A percentile compares a stretch with the other conserved stretches of the same genome.
Conservation (phyloP, 2,329 filamentous ascomycete genomes). For the Diaporthe citrichinensis region DNA sequence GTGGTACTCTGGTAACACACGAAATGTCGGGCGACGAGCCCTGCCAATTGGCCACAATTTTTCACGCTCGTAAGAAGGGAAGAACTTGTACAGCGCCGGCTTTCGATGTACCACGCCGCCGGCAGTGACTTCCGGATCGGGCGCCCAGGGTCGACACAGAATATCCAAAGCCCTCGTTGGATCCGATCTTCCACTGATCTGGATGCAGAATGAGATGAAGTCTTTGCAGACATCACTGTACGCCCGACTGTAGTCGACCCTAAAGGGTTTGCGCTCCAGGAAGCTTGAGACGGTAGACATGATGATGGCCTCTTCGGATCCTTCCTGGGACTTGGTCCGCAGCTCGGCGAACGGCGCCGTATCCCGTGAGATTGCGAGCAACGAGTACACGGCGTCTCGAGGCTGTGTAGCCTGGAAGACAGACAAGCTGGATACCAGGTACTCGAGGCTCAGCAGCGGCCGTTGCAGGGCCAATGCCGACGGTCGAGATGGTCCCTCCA, state of each 20-base stretch:
- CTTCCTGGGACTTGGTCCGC: background rate
- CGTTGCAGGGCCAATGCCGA: constrained; percentile 1
- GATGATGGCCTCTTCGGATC: constrained; percentile 20
- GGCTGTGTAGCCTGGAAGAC: constrained; percentile 50
- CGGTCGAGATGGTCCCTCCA: background rate
- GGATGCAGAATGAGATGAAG: constrained; percentile 53
- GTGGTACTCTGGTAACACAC: background rate
- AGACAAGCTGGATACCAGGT: constrained; percentile 51
- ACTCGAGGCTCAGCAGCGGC: constrained; percentile 51
- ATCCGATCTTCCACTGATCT: constrained; percentile 41
- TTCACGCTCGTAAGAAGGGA: background rate
- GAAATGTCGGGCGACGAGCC: background rate
- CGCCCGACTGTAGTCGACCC: constrained; percentile 51
- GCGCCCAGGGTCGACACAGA: constrained; percentile 56
- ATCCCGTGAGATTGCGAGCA: constrained; percentile 54
- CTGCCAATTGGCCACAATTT: background rate
- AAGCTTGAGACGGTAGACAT: constrained; percentile 42
- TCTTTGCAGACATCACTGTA: constrained; percentile 52
- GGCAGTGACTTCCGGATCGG: background rate
- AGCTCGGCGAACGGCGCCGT: constrained; percentile 43
- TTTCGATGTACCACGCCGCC: background rate
- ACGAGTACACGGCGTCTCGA: constrained; percentile 51
- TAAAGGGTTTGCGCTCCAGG: constrained; percentile 47
- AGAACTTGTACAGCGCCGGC: background rate
- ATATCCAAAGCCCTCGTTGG: constrained; percentile 52